Evolutionary conservation across 768 basidiomycete genomes (phyloP).

Genomic region (Auriscalpium vulgare): DNA sequence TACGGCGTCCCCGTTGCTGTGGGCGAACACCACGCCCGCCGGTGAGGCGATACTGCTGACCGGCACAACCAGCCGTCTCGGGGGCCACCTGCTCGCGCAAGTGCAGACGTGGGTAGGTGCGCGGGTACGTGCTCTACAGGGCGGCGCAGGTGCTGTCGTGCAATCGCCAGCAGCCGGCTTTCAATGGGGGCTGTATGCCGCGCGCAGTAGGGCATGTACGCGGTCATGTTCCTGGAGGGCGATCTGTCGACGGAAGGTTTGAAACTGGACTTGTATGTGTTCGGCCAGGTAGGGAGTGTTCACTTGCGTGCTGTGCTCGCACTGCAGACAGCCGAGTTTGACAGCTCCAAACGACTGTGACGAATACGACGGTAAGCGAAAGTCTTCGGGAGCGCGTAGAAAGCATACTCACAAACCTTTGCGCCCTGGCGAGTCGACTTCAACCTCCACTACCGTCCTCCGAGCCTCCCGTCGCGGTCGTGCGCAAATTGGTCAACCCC

Average conservation of each 20-base stretch:
- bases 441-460: not conserved
- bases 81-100: not conserved
- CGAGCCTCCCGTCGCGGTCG: not conserved
- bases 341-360: not conserved
- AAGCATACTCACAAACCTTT: not conserved
- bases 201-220: not conserved
- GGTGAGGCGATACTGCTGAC: not conserved
- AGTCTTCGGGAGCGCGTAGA: too few relatives aligned
- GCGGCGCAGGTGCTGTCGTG: not conserved
- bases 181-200: not conserved
- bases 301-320: too few relatives aligned
- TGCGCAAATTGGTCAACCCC: not conserved
- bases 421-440: not conserved
- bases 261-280: not conserved
- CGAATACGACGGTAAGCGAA: not conserved
- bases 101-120: not conserved
- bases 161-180: not conserved
- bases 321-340: not conserved
- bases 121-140: too few relatives aligned
- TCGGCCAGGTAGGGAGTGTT: not conserved
- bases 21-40: not conserved
- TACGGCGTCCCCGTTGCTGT: not conserved
- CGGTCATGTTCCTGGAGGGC: not conserved
- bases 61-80: not conserved
- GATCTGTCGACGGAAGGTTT: not conserved